Percentiles rank a stretch among this genome's conserved stretches.
Conservation (phyloP, 2,329 filamentous ascomycete species). For the Xylariales sp. region DNA sequence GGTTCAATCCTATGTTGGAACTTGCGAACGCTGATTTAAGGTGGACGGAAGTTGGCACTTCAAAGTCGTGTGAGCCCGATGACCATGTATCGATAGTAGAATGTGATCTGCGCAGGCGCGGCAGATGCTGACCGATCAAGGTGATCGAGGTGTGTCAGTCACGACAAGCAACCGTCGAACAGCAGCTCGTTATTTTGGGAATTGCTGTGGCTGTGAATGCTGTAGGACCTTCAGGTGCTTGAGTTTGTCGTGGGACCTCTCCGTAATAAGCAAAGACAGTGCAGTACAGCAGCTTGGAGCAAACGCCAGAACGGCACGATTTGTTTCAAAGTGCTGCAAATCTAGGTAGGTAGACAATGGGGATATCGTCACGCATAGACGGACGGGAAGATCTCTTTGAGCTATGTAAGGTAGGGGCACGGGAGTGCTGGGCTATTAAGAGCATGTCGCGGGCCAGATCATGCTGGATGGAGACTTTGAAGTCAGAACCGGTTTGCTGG, state of each 20-base stretch:
- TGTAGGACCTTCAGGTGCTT: not conserved
- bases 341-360: not conserved
- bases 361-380: not conserved
- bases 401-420: no score
- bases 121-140: no score
- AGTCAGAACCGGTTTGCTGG: conserved; percentile 7
- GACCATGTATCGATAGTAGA: no score
- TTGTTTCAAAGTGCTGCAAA: not conserved
- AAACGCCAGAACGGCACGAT: not conserved
- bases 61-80: no score
- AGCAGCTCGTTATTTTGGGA: not conserved
- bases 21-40: no score
- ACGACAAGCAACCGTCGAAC: no score
- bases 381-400: not conserved
- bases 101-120: no score
- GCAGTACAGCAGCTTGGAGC: not conserved
- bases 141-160: no score
- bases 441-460: conserved; percentile 6
- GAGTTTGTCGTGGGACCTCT: not conserved
- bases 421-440: no score
- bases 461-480: conserved; percentile 5
- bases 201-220: not conserved
- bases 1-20: no score
- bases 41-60: no score
- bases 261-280: not conserved